phyloP scores from a whole-genome alignment of 1,284 basidiomycete species.

The Irpex sp. region DNA sequence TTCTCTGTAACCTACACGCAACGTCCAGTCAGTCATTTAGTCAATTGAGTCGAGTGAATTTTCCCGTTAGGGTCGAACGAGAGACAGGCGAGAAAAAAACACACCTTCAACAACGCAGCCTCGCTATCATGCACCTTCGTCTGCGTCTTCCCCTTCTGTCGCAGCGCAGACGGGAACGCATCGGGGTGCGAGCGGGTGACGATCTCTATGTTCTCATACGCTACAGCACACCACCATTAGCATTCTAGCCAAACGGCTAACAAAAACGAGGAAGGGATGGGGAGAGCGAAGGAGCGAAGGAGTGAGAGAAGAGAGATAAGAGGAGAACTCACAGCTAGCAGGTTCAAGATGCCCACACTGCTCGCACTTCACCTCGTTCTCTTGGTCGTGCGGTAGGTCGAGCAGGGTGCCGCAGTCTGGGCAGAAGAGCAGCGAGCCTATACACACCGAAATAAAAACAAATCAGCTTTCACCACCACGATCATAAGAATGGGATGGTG shows the following conservation, averaged over 20 bases:
- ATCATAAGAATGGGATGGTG: background rate
- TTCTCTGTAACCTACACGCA: conserved; percentile 78
- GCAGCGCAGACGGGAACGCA: conserved; percentile 89
- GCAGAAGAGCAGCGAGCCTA: conserved; percentile 92
- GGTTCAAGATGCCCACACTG: conserved; percentile 88
- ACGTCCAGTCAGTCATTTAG: no score
- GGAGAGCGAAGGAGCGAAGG: background rate
- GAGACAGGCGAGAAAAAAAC: background rate
- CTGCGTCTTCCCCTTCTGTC: conserved; percentile 89
- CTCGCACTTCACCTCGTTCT: conserved; percentile 78
- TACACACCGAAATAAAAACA: background rate
- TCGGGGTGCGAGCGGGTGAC: conserved; percentile 89
- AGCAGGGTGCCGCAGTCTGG: conserved; percentile 90
- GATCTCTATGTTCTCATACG: conserved; percentile 91
- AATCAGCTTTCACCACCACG: background rate
- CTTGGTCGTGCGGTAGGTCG: conserved; percentile 77
- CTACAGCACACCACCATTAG: conserved; percentile 37
- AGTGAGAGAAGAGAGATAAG: background rate
- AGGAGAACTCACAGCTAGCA: conserved; percentile 67
- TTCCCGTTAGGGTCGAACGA: no score
- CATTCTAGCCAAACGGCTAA: background rate
- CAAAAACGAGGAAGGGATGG: background rate
- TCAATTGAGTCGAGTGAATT: no score
- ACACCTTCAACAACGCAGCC: conserved; percentile 70
- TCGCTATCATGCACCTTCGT: conserved; percentile 78